Evolutionary conservation across 179 eudicot species (phyloP), one percentile per base, ranked within the genome.

Genomic region (Gypsophila paniculata): DNA sequence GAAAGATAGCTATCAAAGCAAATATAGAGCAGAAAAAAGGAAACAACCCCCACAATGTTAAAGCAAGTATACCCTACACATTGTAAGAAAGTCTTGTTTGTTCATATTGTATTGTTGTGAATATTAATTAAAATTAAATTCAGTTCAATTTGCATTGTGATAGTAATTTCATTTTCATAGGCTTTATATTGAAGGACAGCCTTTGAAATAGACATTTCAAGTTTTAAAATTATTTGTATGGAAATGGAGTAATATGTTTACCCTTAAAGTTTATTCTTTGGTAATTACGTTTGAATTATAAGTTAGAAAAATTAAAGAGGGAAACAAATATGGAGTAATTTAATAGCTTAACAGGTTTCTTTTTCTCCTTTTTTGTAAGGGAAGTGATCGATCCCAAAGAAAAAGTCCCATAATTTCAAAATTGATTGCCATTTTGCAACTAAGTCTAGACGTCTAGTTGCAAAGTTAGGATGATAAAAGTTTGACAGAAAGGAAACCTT

Each of bases 181-280:
- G 18, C 51, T 44, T 76, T 71, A 15, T 49, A 15, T 49, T 19
- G 61, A 26, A 34, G 69, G 49, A 72, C 63, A 72, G 72, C 69
- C 80, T 19, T 25, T 61, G 77, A 77, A 42, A 38, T 26, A 2
- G 76, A 77, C 77, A 61, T 77, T 19, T 73, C 77, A 62, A 13
- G 18, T 36, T 46, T 10, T 9, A 68, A 68, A 61, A 65, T 42
- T 42, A 42, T 29, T 29, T 29, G 10, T 12, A 63, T 70, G 8
- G 12, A 54, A 29, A 29, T 62, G 36, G 21, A 26, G 64, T 57
- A 57, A 8, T 69, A 29, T 29, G 34, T 29, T 29, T 29, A 1
- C 34, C 34, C n/a, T n/a, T n/a, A 4, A 29, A 29, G 34, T 29
- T 29, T 29, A 29, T 29, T 29, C 1, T 29, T 29, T 29, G 34